These are phyloP conservation scores for Hanseniaspora valbyensis DNA, from an alignment of 805 yeast genomes.

Conservation along the genomic window DNA sequence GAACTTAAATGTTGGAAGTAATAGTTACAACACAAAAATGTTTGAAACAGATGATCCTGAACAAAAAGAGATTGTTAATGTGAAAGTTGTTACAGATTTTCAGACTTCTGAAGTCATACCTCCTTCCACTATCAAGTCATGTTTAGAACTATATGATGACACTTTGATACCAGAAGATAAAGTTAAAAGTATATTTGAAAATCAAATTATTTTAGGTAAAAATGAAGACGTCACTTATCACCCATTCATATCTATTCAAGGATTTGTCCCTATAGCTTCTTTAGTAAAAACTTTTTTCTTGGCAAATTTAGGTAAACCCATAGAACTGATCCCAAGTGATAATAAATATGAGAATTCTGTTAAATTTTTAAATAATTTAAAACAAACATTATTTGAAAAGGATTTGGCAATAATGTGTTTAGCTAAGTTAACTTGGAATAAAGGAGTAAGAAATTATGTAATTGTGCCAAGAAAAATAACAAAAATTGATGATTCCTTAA, in stretches of 20 bases:
- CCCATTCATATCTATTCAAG: not conserved
- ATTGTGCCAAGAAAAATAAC: not conserved
- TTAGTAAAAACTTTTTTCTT: not conserved
- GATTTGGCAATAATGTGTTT: not conserved
- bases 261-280: not conserved
- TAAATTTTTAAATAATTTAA: not conserved
- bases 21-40: not conserved
- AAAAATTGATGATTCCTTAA: not conserved
- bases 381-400: not conserved
- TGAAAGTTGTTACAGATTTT: not conserved
- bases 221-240: not conserved
- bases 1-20: not conserved
- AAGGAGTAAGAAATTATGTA: constrained; percentile 7
- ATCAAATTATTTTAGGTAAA: not conserved
- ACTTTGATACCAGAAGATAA: not conserved
- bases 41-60: not conserved
- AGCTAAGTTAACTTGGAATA: not conserved
- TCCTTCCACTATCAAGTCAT: not conserved
- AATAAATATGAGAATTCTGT: not conserved
- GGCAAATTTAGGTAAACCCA: not conserved
- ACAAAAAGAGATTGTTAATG: not conserved
- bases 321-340: not conserved
- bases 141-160: not conserved
- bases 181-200: not conserved
- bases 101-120: not conserved